Percentiles rank a stretch among this genome's conserved stretches.
phyloP scores from a whole-genome alignment of 2,329 filamentous ascomycete species.

The Colletotrichum theobromicola region DNA sequence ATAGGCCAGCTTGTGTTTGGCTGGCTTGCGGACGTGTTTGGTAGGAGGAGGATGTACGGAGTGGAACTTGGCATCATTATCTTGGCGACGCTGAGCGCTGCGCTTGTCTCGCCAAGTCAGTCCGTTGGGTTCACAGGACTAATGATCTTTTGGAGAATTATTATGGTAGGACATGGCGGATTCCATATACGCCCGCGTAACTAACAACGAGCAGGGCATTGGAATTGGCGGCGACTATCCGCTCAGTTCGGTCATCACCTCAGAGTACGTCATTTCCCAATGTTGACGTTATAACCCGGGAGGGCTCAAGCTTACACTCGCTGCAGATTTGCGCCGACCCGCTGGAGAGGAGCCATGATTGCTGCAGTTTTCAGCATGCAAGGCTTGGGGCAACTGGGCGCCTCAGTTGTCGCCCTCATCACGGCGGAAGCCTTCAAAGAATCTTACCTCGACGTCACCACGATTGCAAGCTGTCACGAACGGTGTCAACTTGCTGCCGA shows the following conservation, averaged over 20 bases:
- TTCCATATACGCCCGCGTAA: neutral
- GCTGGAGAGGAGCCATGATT: slow-evolving; percentile 85
- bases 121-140: slow-evolving; percentile 64
- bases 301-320: neutral
- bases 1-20: slow-evolving; percentile 81
- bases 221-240: slow-evolving; percentile 87
- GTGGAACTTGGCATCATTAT: slow-evolving; percentile 77
- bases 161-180: slow-evolving; percentile 60
- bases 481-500: slow-evolving; percentile 75
- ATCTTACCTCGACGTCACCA: slow-evolving; percentile 40
- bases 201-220: slow-evolving; percentile 55
- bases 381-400: slow-evolving; percentile 77
- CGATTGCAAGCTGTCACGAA: slow-evolving; percentile 59
- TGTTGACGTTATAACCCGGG: neutral
- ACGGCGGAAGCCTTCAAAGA: slow-evolving; percentile 69
- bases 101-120: slow-evolving; percentile 65
- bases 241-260: slow-evolving; percentile 79
- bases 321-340: slow-evolving; percentile 75
- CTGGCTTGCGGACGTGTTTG: slow-evolving; percentile 76
- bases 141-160: slow-evolving; percentile 76
- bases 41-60: slow-evolving; percentile 83
- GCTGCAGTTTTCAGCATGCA: slow-evolving; percentile 86
- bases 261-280: slow-evolving; percentile 55
- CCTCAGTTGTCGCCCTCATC: slow-evolving; percentile 73
- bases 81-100: slow-evolving; percentile 70